Evolutionary conservation across 768 basidiomycete genomes (phyloP), one percentile per base, ranked within the genome.

Genomic region (Suillus placidus): DNA sequence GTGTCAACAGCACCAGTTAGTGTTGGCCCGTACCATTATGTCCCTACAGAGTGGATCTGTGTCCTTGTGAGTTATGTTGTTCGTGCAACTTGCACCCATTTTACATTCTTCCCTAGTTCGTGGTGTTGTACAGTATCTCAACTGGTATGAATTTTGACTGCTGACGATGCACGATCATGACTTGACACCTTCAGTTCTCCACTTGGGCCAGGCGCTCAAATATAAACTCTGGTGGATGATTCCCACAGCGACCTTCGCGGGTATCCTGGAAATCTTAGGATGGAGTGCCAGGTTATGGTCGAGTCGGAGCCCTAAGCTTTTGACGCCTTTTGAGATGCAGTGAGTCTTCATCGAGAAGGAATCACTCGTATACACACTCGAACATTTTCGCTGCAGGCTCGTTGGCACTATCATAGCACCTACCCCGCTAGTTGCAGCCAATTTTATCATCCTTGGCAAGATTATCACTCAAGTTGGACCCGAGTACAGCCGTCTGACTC

Each of bases 251-350:
- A 74, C 79, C n/a, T 68, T 86, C 0, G 80, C 82, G 54, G 85
- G 85, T 10, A 20, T 82, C 1, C 71, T 83, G 14, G 89, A 90
- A 70, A 70, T 83, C 8, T 65, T 84, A 4, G 88, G 87, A 0
- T 89, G 88, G 88, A 69, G 73, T 14, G 88, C 78, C 2, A 74
- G 87, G 23, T 71, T 87, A 5, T 88, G 85, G 87, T 85, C 83
- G 9, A 81, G 77, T 51, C 60, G 66, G 37, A 70, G 69, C 37
- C 63, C 69, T 14, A 32, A 65, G 37, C 47, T 63, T 40, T 38
- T 69, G 5, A 67, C 70, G 40, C 77, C 83, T 0, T 86, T 77
- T 71, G 71, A 82, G 61, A 82, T 84, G 55, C 84, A 85, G 81
- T 81, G 56, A 63, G 80, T 74, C 0, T 40, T 42, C 26, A 14